Percentiles rank a stretch among this genome's conserved stretches.
These are phyloP conservation scores for Arabidopsis suecica DNA, from an alignment of 345 rosid species.

Conservation along the genomic window DNA sequence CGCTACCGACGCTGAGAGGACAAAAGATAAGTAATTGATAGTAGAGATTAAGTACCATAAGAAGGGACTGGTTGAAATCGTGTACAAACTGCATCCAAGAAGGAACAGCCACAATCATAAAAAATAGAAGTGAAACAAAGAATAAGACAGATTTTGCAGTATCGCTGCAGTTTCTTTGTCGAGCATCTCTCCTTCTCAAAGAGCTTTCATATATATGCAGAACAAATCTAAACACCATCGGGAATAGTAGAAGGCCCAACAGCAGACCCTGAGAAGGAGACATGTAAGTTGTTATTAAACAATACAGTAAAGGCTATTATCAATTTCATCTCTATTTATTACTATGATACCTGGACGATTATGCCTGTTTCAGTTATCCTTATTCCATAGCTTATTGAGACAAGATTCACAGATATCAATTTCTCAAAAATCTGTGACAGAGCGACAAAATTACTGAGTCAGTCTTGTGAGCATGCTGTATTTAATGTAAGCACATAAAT, in stretches of 20 bases:
- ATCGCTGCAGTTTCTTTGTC: slow-evolving; percentile 49
- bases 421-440: slow-evolving; percentile 55
- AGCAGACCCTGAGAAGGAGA: slow-evolving; percentile 66
- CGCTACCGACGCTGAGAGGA: not conserved
- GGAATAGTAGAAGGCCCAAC: slow-evolving; percentile 81
- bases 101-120: slow-evolving; percentile 59
- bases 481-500: slow-evolving; percentile 4
- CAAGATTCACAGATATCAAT: slow-evolving; percentile 51
- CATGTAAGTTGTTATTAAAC: not conserved
- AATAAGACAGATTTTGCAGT: slow-evolving; percentile 59
- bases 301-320: slow-evolving; percentile 19
- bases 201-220: slow-evolving; percentile 46
- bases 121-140: slow-evolving; percentile 57
- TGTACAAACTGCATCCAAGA: slow-evolving; percentile 88
- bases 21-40: not conserved
- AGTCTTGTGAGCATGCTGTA: not conserved
- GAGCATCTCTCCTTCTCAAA: slow-evolving; percentile 33
- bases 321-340: slow-evolving; percentile 16
- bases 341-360: slow-evolving; percentile 68
- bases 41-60: slow-evolving; percentile 62
- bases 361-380: slow-evolving; percentile 80
- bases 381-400: slow-evolving; percentile 58
- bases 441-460: not conserved
- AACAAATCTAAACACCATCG: slow-evolving; percentile 60
- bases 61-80: slow-evolving; percentile 68